A percentile compares a stretch with the other conserved stretches of the same genome.
Evolutionary conservation across 2,329 filamentous ascomycete species (phyloP).

Genomic region (Gnomoniopsis sp.): DNA sequence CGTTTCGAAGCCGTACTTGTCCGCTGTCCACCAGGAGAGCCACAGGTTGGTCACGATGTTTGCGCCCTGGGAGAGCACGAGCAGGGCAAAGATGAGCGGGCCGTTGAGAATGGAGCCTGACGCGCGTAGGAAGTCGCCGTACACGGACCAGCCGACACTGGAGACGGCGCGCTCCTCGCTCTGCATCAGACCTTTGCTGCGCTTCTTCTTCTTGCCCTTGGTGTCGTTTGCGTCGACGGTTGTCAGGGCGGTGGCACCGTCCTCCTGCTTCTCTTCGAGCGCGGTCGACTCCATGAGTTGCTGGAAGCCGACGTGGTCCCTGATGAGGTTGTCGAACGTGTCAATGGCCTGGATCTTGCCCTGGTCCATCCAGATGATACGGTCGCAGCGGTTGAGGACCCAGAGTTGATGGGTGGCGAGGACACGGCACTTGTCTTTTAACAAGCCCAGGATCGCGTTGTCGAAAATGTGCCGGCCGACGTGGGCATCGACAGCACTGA

Average conservation of each 20-base stretch:
- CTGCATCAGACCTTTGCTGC: slow-evolving; percentile 67
- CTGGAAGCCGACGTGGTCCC: slow-evolving; percentile 71
- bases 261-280: slow-evolving; percentile 61
- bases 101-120: slow-evolving; percentile 54
- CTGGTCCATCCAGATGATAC: slow-evolving; percentile 89
- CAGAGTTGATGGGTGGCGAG: slow-evolving; percentile 94
- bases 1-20: slow-evolving; percentile 55
- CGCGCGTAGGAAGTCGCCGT: slow-evolving; percentile 58
- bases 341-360: slow-evolving; percentile 82
- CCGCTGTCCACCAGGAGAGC: slow-evolving; percentile 68
- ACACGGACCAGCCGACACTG: slow-evolving; percentile 56
- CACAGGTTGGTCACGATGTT: slow-evolving; percentile 68
- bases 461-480: slow-evolving; percentile 81
- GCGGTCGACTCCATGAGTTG: slow-evolving; percentile 83
- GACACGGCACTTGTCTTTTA: slow-evolving; percentile 86
- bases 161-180: slow-evolving; percentile 41
- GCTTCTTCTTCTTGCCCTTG: slow-evolving; percentile 48
- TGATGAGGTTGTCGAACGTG: slow-evolving; percentile 86
- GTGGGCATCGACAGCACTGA: slow-evolving; percentile 67
- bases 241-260: slow-evolving; percentile 42
- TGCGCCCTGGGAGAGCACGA: slow-evolving; percentile 57
- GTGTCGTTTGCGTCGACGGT: slow-evolving; percentile 34
- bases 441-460: slow-evolving; percentile 83
- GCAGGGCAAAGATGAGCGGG: slow-evolving; percentile 45
- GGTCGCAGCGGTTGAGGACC: slow-evolving; percentile 84